Evolutionary conservation across 2,329 filamentous ascomycete species (phyloP), one percentile per base, ranked within the genome.

Genomic region (Gremmenia infestans): DNA sequence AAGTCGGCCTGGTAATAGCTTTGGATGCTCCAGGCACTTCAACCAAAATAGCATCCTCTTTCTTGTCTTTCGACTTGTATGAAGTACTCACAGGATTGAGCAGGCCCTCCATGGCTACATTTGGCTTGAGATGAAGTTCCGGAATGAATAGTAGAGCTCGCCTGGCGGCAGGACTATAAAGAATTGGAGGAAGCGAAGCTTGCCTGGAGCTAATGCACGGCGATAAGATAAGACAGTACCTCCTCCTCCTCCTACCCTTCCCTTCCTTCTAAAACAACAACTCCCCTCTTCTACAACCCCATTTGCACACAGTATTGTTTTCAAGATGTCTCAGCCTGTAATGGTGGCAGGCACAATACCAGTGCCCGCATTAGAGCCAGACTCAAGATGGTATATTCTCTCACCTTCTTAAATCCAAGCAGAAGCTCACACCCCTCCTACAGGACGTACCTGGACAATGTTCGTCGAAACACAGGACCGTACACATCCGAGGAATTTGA

Each of bases 381-480:
- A 40, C 17, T 53, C 56, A 35, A 52, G 64, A 62, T 69, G 67
- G 67, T 67, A 60, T 50, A 22, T 28, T 6, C 22, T 19, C 23
- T 23, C 47, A 37, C 14, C 12, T 7, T 19, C 39, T 22, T 19
- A 39, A 50, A 28, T 22, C 39, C 17, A 50, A 32, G n/a, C 37
- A 52, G 46, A 40, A 42, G 47, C 56, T 56, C 19, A 57, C 37
- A 35, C 32, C 28, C 50, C 25, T 48, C 11, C 32, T 51, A 11
- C 53, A 95, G 91, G 91, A 86, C 83, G 72, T 87, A 96, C 71
- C 81, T 97, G 55, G 85, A 97, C 73, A 86, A 81, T 60, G 85
- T 97, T 62, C 81, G 96, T 55, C 85, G 80, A 56, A 86, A 85
- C 35, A 76, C 81, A 3, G 93, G 94, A 1, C 91, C 94, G 1